These are phyloP conservation scores for Yamadazyma takamatsuzukensis DNA, from an alignment of 805 yeast genomes.

Conservation along the genomic window DNA sequence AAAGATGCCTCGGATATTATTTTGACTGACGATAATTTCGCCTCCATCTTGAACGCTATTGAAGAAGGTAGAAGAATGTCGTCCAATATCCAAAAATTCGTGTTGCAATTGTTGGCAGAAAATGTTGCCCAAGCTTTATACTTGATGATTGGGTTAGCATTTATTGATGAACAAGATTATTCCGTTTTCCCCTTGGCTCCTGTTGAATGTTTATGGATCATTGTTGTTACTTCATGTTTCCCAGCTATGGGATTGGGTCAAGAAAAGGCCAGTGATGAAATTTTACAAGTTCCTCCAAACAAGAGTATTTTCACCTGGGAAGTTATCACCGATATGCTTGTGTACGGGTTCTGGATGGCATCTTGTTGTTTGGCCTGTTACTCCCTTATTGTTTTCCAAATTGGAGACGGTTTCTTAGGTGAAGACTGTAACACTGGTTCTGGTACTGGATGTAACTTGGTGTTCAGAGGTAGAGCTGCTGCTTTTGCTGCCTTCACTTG, in stretches of 20 bases:
- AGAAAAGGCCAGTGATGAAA: slow-evolving; percentile 60
- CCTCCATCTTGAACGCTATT: slow-evolving; percentile 83
- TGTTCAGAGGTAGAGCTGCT: slow-evolving; percentile 72
- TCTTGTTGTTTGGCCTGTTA: slow-evolving; percentile 64
- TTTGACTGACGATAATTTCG: slow-evolving; percentile 89
- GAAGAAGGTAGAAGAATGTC: slow-evolving; percentile 32
- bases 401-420: slow-evolving; percentile 66
- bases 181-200: slow-evolving; percentile 78
- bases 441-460: slow-evolving; percentile 50
- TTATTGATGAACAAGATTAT: slow-evolving; percentile 54
- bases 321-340: slow-evolving; percentile 63
- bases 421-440: slow-evolving; percentile 53
- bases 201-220: slow-evolving; percentile 33
- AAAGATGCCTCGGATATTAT: slow-evolving; percentile 97
- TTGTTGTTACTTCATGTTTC: slow-evolving; percentile 34
- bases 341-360: slow-evolving; percentile 75
- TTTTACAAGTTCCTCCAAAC: slow-evolving; percentile 63
- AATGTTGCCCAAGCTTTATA: slow-evolving; percentile 53
- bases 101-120: slow-evolving; percentile 30
- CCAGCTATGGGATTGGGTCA: slow-evolving; percentile 41
- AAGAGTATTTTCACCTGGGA: slow-evolving; percentile 65
- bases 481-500: slow-evolving; percentile 82
- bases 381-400: slow-evolving; percentile 62
- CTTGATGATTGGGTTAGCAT: slow-evolving; percentile 71
- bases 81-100: slow-evolving; percentile 31